Conservation (phyloP, 805 yeast species). For the Debaryomyces maramus region DNA sequence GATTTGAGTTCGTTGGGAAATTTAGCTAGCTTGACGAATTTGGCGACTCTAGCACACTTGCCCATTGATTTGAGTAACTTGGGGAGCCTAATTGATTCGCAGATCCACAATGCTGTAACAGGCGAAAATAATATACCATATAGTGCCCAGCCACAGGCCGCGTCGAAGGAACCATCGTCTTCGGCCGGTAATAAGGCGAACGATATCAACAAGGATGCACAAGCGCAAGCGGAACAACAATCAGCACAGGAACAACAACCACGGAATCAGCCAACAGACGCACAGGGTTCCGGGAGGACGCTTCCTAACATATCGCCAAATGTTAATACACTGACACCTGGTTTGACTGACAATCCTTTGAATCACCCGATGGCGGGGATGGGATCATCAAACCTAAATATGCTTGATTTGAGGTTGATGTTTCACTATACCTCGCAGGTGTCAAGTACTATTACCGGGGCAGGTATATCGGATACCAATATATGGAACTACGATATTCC, state of each 20-base stretch:
- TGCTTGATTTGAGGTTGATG: constrained; percentile 78
- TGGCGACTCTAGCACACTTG: constrained; percentile 44
- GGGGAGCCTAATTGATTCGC: constrained; percentile 29
- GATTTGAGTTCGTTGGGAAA: constrained; percentile 37
- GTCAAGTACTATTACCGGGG: constrained; percentile 83
- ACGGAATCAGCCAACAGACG: background rate
- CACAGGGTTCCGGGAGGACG: constrained; percentile 2
- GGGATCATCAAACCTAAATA: constrained; percentile 44
- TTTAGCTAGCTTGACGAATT: constrained; percentile 38
- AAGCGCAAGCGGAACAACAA: background rate
- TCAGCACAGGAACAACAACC: background rate
- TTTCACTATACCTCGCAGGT: constrained; percentile 85
- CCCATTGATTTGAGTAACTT: constrained; percentile 41
- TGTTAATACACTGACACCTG: constrained; percentile 13
- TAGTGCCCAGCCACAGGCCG: background rate
- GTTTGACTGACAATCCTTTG: constrained; percentile 9
- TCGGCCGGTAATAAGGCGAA: background rate
- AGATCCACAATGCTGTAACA: constrained; percentile 10
- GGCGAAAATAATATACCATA: background rate
- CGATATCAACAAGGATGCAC: background rate
- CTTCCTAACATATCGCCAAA: constrained; percentile 23
- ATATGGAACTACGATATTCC: constrained; percentile 91
- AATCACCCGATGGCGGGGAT: constrained; percentile 13
- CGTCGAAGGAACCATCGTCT: background rate
- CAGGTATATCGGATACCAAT: constrained; percentile 82